Conservation (phyloP, 129 eudicot species). For the Pittosporum tobira region DNA sequence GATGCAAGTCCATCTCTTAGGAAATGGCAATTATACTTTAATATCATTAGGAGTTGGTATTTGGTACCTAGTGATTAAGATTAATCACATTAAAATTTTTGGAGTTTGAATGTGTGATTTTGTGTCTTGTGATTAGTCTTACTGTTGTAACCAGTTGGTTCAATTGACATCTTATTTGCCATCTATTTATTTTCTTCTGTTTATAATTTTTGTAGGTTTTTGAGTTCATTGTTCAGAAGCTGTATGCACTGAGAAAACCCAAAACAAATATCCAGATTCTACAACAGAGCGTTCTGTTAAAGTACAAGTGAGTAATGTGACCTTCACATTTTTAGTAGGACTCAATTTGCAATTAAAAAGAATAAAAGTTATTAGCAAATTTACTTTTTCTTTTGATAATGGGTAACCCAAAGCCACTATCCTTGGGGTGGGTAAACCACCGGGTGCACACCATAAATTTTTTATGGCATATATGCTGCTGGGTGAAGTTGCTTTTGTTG, state of each 20-base stretch:
- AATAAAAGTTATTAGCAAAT: too few relatives aligned
- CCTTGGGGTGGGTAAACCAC: too few relatives aligned
- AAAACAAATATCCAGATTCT: constrained; percentile 97
- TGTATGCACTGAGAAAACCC: constrained; percentile 91
- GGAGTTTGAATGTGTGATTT: not conserved
- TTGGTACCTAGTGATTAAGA: too few relatives aligned
- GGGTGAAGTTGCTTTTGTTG: not conserved
- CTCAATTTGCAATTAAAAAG: not conserved
- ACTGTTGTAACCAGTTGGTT: not conserved
- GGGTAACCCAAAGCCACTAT: too few relatives aligned
- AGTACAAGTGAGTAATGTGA: constrained; percentile 73
- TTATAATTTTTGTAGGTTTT: constrained; percentile 47
- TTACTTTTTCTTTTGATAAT: too few relatives aligned
- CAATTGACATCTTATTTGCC: not conserved
- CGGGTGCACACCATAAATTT: too few relatives aligned
- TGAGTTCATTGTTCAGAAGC: constrained; percentile 94
- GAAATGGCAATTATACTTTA: not conserved
- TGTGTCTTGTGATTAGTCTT: not conserved
- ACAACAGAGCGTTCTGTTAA: constrained; percentile 89
- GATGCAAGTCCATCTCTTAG: not conserved
- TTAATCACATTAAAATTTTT: too few relatives aligned
- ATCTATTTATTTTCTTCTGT: constrained; percentile 2
- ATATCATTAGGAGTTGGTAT: not conserved
- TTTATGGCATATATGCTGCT: not conserved
- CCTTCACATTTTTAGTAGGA: not conserved